Evolutionary conservation across 768 basidiomycete species (phyloP).

Genomic region (Xanthoconium stramineum): DNA sequence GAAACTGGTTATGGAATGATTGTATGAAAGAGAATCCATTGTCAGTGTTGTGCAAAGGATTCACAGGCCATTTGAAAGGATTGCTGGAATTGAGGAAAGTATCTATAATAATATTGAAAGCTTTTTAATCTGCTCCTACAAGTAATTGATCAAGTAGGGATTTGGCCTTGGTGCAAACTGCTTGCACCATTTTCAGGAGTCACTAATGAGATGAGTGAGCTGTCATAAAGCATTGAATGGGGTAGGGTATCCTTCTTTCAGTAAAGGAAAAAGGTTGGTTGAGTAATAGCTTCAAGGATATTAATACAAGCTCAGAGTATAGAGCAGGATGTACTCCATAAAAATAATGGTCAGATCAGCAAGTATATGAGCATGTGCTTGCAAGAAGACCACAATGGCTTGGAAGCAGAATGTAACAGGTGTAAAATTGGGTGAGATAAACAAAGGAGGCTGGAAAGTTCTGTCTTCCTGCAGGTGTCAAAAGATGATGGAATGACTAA

Average conservation of each 20-base stretch:
- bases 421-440: background rate
- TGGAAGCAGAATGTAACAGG: background rate
- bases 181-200: too few relatives aligned
- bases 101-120: too few relatives aligned
- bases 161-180: background rate
- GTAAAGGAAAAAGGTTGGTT: background rate
- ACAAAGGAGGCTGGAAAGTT: background rate
- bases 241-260: background rate
- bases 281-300: background rate
- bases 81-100: background rate
- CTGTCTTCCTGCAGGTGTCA: conserved; percentile 1
- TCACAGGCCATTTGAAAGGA: background rate
- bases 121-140: background rate
- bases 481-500: background rate
- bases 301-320: too few relatives aligned
- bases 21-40: background rate
- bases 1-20: background rate
- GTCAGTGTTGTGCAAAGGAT: background rate
- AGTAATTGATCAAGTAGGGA: background rate
- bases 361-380: too few relatives aligned
- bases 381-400: too few relatives aligned
- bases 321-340: too few relatives aligned
- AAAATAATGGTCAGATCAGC: background rate
- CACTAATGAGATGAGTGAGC: background rate
- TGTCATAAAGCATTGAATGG: background rate